These are phyloP conservation scores for Podospora anserina DNA, from an alignment of 495 filamentous ascomycete genomes.

Conservation along the genomic window DNA sequence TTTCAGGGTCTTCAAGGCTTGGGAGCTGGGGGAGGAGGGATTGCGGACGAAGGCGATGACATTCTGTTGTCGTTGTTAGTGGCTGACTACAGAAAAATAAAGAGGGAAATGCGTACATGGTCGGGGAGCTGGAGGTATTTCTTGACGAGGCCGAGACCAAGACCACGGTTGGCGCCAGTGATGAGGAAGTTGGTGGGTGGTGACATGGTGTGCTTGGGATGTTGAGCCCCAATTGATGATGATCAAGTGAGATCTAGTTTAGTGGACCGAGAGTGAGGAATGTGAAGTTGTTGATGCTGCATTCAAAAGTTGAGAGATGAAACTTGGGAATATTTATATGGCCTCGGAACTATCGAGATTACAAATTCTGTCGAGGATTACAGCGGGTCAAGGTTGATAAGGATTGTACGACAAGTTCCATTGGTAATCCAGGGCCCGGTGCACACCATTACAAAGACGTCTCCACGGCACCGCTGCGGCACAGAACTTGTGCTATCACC, in stretches of 20 bases:
- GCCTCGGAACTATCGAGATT: background rate
- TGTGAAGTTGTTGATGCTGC: no score
- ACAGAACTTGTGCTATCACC: background rate
- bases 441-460: background rate
- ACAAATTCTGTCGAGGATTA: background rate
- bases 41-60: constrained; percentile 39
- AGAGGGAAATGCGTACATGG: constrained; percentile 25
- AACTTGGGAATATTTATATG: background rate
- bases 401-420: background rate
- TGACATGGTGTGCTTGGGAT: background rate
- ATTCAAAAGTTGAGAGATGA: no score
- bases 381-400: background rate
- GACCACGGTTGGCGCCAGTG: constrained; percentile 9
- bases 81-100: background rate
- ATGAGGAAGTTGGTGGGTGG: constrained; percentile 1
- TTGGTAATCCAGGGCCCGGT: background rate
- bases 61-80: background rate
- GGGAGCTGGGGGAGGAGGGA: constrained; percentile 23
- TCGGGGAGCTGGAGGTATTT: constrained; percentile 11
- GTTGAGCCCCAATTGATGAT: no score
- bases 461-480: background rate
- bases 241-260: no score
- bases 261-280: no score
- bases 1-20: constrained; percentile 27
- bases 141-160: constrained; percentile 12